A percentile compares a stretch with the other conserved stretches of the same genome.
Evolutionary conservation across 78 protist species (phyloP).

Genomic region (Dictyostelium firmibasis): DNA sequence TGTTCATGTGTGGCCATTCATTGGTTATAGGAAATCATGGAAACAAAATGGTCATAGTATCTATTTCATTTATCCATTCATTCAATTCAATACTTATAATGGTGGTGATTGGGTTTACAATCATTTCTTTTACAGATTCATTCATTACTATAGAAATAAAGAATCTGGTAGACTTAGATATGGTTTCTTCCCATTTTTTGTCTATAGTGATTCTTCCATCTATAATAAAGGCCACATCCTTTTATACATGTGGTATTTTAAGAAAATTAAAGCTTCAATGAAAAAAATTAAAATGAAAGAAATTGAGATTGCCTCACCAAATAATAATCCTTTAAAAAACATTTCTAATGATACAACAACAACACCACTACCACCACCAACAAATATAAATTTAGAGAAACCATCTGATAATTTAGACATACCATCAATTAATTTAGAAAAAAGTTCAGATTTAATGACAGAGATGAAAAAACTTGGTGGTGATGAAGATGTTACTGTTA

Average conservation of each 20-base stretch:
- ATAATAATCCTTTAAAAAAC: not conserved
- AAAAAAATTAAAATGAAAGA: not conserved
- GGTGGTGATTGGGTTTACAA: not conserved
- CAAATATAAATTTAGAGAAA: not conserved
- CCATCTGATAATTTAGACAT: not conserved
- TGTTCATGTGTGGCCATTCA: slow-evolving; percentile 53
- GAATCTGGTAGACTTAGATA: not conserved
- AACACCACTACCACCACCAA: no score
- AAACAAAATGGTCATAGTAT: not conserved
- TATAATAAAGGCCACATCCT: not conserved
- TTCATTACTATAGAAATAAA: slow-evolving; percentile 18
- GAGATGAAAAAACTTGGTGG: not conserved
- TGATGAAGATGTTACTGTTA: not conserved
- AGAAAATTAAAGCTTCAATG: not conserved
- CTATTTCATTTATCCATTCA: slow-evolving; percentile 36
- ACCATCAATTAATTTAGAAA: not conserved
- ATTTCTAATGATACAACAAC: not conserved
- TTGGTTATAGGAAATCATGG: slow-evolving; percentile 29
- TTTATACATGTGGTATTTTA: slow-evolving; percentile 47
- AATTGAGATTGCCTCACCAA: not conserved
- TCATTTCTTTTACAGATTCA: slow-evolving; percentile 1
- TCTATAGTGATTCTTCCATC: not conserved
- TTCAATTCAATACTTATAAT: slow-evolving; percentile 20
- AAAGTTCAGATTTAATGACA: not conserved
- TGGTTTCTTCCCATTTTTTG: slow-evolving; percentile 17